Percentiles rank a stretch among this genome's conserved stretches.
Conservation (phyloP, 371 early-diverging fungal genomes). For the Mucor sp. region DNA sequence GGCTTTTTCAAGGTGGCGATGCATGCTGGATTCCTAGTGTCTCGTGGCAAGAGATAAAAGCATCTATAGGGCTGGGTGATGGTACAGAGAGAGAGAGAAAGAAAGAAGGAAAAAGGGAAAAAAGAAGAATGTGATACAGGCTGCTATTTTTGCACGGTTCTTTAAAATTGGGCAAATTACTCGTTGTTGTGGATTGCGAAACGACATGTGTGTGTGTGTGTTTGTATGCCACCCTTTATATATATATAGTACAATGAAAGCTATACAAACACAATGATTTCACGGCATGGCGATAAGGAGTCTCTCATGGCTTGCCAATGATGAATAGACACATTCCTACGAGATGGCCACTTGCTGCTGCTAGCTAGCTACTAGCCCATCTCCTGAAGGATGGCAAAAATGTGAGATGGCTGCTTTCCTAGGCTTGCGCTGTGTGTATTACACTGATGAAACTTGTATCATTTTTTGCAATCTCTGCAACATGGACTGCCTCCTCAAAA, state of each 20-base stretch:
- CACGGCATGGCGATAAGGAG: not conserved
- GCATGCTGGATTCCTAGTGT: not conserved
- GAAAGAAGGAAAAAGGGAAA: not conserved
- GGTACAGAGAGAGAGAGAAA: not conserved
- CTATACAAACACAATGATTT: not conserved
- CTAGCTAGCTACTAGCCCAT: no score
- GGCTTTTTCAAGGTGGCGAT: not conserved
- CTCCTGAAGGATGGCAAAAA: no score
- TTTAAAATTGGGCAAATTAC: not conserved
- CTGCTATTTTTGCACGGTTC: not conserved
- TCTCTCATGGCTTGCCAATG: not conserved
- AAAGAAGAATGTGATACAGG: not conserved
- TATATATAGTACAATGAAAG: not conserved
- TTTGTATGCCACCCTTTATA: not conserved
- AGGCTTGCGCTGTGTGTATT: no score
- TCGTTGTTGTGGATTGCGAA: not conserved
- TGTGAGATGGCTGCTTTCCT: not conserved
- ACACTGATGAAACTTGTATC: not conserved
- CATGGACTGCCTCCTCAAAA: not conserved
- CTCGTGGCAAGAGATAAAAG: not conserved
- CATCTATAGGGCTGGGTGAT: not conserved
- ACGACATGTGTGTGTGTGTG: not conserved
- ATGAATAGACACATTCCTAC: not conserved
- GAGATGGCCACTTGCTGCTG: no score
- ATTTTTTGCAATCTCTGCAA: not conserved